Percentiles rank a stretch among this genome's conserved stretches.
Conservation (phyloP, 2,329 filamentous ascomycete species). For the Trichoderma sp. region DNA sequence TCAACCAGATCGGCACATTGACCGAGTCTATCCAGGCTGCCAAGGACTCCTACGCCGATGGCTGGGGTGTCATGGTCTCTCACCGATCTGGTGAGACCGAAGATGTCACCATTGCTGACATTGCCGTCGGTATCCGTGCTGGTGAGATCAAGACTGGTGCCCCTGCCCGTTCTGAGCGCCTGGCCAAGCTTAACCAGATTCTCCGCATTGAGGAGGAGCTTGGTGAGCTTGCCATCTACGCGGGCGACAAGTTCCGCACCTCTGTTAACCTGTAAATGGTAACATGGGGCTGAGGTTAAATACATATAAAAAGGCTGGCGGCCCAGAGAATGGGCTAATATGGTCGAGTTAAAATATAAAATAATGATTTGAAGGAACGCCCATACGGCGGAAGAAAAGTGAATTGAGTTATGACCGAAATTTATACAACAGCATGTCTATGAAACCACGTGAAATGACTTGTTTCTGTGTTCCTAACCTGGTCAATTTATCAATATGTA, state of each 20-base stretch:
- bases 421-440: background rate
- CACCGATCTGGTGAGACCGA: conserved; percentile 99
- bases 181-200: conserved; percentile 99
- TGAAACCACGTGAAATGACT: background rate
- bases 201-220: conserved; percentile 99
- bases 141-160: conserved; percentile 99
- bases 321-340: conserved; percentile 3
- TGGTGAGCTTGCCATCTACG: conserved; percentile 86
- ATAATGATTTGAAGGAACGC: conserved; percentile 20
- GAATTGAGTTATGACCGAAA: conserved; percentile 15
- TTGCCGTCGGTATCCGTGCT: conserved; percentile 92
- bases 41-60: conserved; percentile 94
- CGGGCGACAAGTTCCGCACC: conserved; percentile 88
- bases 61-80: conserved; percentile 99
- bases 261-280: conserved; percentile 76
- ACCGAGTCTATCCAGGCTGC: conserved; percentile 98
- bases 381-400: conserved; percentile 5
- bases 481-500: background rate
- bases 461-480: background rate
- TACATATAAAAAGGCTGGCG: background rate
- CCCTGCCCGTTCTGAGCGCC: conserved; percentile 92
- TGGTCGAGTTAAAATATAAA: conserved; percentile 10
- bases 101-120: conserved; percentile 98
- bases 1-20: conserved; percentile 99
- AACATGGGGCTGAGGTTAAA: background rate